Base-by-base conservation (phyloP, 768 basidiomycete species). In the Obba rivulosa region DNA sequence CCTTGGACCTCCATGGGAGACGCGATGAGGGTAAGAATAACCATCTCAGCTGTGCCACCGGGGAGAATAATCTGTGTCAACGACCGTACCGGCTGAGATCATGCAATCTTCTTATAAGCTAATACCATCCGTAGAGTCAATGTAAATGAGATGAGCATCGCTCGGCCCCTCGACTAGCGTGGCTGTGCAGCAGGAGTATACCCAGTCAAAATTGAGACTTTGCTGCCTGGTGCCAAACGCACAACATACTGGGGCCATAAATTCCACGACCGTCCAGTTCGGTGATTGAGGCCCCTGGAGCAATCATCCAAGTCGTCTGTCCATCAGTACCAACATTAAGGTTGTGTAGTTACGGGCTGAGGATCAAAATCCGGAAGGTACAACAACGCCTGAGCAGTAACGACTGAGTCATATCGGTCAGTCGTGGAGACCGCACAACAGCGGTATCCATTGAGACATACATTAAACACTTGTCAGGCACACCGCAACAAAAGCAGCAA, bases 351-450 rank as follows among this genome's bases (percentile, higher is more conserved):
- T 36, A 75, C 51, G 9, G 72, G 70, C 57, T 72, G 71, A 16
- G 69, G 66, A 48, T 76, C 70, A 45, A 74, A 73, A 24, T 67
- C 73, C 1, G 73, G 75, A 46, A 78, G 64, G 50, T 66, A 74
- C 37, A 76, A 56, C 17, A 75, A 72, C 0, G 66, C 69, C 48
- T 67, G 59, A 3, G 66, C 67, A 20, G 46, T 46, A 14, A 57
- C 61, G 45, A 49, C 66, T 66, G 48, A 11, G 36, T 37, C 28
- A 31, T 31, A 5, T 13, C 28, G 13, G 5, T 5, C 28, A 18
- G 38, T 18, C 4, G 17, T 23, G 18, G 50, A 48, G 2, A 20
- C 10, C 16, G 17, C 13, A 10, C 16, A 34, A 41, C 41, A n/a
- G 9, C 28, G 13, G 28, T 13, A 31, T 31, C 13, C 28, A 31